Evolutionary conservation across 2,329 filamentous ascomycete genomes (phyloP).

Genomic region (Fusarium secorum): DNA sequence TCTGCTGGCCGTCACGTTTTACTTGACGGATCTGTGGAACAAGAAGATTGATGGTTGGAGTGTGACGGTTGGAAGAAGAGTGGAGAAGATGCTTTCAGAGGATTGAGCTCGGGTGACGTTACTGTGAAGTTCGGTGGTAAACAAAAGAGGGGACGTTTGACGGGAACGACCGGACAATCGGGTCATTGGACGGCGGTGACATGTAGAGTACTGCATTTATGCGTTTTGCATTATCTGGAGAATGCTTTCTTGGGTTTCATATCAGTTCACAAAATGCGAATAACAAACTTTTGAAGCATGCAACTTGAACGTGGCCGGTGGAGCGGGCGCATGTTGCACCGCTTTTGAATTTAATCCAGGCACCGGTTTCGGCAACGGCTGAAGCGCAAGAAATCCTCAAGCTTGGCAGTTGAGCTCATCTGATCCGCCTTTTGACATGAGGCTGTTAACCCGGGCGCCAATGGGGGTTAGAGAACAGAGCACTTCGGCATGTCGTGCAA

Average conservation of each 20-base stretch:
- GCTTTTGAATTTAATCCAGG: not conserved
- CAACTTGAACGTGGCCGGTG: not conserved
- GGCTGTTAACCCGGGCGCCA: not conserved
- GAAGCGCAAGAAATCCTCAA: not conserved
- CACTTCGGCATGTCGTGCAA: not conserved
- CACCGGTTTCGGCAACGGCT: not conserved
- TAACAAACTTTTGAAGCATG: not conserved
- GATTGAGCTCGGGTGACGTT: not conserved
- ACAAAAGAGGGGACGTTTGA: not conserved
- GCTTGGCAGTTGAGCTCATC: not conserved
- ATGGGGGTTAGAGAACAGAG: not conserved
- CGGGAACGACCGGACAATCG: not conserved
- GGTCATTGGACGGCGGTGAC: not conserved
- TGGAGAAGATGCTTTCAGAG: slow-evolving; percentile 42
- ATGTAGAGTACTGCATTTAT: not conserved
- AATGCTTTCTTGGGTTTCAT: not conserved
- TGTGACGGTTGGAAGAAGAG: slow-evolving; percentile 46
- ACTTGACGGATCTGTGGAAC: slow-evolving; percentile 48
- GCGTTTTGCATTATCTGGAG: not conserved
- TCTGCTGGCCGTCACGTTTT: slow-evolving; percentile 45
- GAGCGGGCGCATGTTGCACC: not conserved
- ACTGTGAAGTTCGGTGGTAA: not conserved
- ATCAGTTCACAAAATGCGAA: not conserved
- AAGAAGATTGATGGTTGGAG: slow-evolving; percentile 50
- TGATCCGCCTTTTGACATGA: not conserved